A percentile compares a stretch with the other conserved stretches of the same genome.
These are phyloP conservation scores for Nosema muscidifuracis DNA, from an alignment of 371 early-diverging fungal genomes.

Conservation along the genomic window DNA sequence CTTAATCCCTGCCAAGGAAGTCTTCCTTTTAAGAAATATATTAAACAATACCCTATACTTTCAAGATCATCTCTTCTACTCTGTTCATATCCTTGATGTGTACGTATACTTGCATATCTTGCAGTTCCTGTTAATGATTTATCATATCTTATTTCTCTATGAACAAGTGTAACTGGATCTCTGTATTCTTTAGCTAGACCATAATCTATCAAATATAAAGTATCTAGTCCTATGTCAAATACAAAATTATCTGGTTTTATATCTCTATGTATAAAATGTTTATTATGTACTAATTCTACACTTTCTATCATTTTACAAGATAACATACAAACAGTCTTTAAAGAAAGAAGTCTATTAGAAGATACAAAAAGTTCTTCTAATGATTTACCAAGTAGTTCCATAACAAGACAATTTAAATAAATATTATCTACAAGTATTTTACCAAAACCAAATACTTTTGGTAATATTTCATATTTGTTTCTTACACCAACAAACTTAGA, in stretches of 20 bases:
- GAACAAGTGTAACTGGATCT: slow-evolving; percentile 84
- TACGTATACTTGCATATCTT: slow-evolving; percentile 93
- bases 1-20: slow-evolving; percentile 99
- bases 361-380: slow-evolving; percentile 95
- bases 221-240: slow-evolving; percentile 84
- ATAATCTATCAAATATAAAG: slow-evolving; percentile 95
- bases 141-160: slow-evolving; percentile 89
- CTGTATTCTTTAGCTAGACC: slow-evolving; percentile 95
- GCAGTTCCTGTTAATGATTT: slow-evolving; percentile 98
- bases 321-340: slow-evolving; percentile 92
- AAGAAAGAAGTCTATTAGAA: slow-evolving; percentile 84
- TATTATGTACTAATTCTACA: slow-evolving; percentile 89
- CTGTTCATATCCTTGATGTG: slow-evolving; percentile 94
- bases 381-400: slow-evolving; percentile 94
- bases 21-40: slow-evolving; percentile 94
- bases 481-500: not conserved
- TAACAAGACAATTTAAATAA: slow-evolving; percentile 67
- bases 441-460: slow-evolving; percentile 64
- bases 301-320: slow-evolving; percentile 94
- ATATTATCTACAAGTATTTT: slow-evolving; percentile 53
- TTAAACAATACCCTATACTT: slow-evolving; percentile 90
- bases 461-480: slow-evolving; percentile 5
- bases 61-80: slow-evolving; percentile 98
- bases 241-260: slow-evolving; percentile 99
- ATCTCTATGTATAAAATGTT: slow-evolving; percentile 91